These are phyloP conservation scores for Willaertia magna DNA, from an alignment of 208 protist species.

Conservation along the genomic window DNA sequence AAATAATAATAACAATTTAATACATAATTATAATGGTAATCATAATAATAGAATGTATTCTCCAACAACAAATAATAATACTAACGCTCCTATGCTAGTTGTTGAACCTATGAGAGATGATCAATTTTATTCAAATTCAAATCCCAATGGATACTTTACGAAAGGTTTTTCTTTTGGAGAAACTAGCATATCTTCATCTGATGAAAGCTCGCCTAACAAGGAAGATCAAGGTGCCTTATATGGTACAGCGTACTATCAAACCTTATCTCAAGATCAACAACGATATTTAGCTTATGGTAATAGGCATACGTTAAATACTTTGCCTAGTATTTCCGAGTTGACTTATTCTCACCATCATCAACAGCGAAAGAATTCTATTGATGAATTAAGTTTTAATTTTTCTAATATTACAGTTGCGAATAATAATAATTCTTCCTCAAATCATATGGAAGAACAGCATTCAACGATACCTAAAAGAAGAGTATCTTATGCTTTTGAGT, in stretches of 20 bases:
- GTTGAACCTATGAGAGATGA: no score
- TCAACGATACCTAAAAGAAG: not conserved
- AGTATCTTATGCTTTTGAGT: not conserved
- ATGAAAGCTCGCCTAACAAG: no score
- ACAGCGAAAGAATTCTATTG: not conserved
- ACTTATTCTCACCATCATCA: not conserved
- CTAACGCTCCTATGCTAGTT: no score
- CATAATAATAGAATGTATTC: no score
- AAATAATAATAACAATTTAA: no score
- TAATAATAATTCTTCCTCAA: not conserved
- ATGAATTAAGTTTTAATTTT: not conserved
- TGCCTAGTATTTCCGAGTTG: not conserved
- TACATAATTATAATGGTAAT: no score
- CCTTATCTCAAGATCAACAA: not conserved
- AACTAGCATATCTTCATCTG: not conserved
- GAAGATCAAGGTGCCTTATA: not conserved
- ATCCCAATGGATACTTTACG: not conserved
- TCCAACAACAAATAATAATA: no score
- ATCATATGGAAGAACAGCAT: not conserved
- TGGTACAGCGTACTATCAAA: not conserved
- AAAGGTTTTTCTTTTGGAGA: not conserved
- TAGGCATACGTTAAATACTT: not conserved
- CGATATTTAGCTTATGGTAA: not conserved
- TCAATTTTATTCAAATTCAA: no score
- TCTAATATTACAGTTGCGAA: not conserved